A percentile compares a stretch with the other conserved stretches of the same genome.
These are phyloP conservation scores for Cryomyces minteri DNA, from an alignment of 495 filamentous ascomycete species.

Conservation along the genomic window DNA sequence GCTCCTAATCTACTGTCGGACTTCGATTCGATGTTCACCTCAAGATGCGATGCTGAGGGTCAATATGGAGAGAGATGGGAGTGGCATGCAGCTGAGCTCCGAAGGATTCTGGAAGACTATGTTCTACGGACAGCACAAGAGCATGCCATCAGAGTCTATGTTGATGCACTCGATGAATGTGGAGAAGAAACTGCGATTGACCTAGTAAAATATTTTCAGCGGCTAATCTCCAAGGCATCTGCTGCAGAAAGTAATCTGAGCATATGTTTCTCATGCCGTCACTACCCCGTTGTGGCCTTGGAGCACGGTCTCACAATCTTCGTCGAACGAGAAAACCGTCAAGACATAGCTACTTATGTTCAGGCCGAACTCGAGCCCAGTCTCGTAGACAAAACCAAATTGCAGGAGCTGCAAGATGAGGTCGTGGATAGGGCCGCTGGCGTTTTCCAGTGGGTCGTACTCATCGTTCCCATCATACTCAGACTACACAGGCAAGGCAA, in stretches of 20 bases:
- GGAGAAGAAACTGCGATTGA: slow-evolving; percentile 12
- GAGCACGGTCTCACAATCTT: slow-evolving; percentile 12
- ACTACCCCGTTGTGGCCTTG: slow-evolving; percentile 15
- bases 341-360: slow-evolving; percentile 18
- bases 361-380: background rate
- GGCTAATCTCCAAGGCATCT: slow-evolving; percentile 1
- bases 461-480: slow-evolving; percentile 13
- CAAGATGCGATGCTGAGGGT: background rate
- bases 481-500: slow-evolving; percentile 6
- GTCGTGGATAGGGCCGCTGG: slow-evolving; percentile 16
- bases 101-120: background rate
- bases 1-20: background rate
- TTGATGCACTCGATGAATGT: slow-evolving; percentile 20
- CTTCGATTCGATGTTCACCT: background rate
- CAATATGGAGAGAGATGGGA: slow-evolving; percentile 2
- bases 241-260: slow-evolving; percentile 1
- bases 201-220: slow-evolving; percentile 10
- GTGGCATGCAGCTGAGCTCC: slow-evolving; percentile 1
- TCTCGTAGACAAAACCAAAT: background rate
- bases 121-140: background rate
- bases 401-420: background rate
- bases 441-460: slow-evolving; percentile 19
- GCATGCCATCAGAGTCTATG: slow-evolving; percentile 4
- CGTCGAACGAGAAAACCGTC: slow-evolving; percentile 13
- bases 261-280: slow-evolving; percentile 24